Evolutionary conservation across 2,329 filamentous ascomycete genomes (phyloP), one percentile per base, ranked within the genome.

Genomic region (Xylaria sp.): DNA sequence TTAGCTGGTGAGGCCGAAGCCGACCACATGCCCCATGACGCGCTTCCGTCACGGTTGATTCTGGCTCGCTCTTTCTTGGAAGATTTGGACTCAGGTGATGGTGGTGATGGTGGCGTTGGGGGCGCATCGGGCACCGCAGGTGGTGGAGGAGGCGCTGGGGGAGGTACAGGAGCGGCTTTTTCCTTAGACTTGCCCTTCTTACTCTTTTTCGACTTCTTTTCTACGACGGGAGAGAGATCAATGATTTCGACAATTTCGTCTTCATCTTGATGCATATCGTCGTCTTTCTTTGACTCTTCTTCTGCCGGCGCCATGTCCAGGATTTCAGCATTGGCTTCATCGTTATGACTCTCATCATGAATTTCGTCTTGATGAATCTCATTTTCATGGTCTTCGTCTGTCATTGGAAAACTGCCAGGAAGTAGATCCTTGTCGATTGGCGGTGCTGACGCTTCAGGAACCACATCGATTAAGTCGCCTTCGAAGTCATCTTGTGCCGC

Each of bases 11-110:
- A 83, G 18, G 89, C 86, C 21, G 87, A 88, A 21, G 89, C 86
- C 21, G 87, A 88, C 92, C 92, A 95, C 78, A 90, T 89, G 42
- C 90, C 91, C 93, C 93, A 96, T 35, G 91, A 89, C 13, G 87
- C 84, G 42, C 85, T 85, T 67, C 87, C 86, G 44, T 92, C 90
- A 66, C 93, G 92, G 73, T 89, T 92, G 71, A 94, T 88, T 76
- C 91, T 93, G 32, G 91, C 83, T 16, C 93, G 91, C 71, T 97
- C 92, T 78, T 92, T 97, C 81, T 89, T 93, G 3, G 85, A 85
- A 4, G 86, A 88, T 69, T 84, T 89, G 13, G 85, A 81, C 60
- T 90, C 88, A 18, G 65, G 65, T 4, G 87, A 81, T 4, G 85
- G 84, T 32, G 86, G 65, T 4, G 87, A 81, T 4, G 85, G 84